phyloP scores from a whole-genome alignment of 345 rosid species.

The Mangifera indica region DNA sequence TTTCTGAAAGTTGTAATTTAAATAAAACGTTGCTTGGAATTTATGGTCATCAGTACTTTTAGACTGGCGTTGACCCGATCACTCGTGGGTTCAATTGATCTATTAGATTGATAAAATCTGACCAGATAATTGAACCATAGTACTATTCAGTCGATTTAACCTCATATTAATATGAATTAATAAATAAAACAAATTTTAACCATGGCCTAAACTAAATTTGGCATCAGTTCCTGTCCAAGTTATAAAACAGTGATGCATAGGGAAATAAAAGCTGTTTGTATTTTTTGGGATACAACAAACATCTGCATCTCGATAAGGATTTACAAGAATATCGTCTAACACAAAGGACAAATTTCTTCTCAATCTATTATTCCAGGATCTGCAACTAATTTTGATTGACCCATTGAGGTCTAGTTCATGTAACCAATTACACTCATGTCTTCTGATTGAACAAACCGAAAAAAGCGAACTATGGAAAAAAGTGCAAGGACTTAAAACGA shows the following conservation, averaged over 20 bases:
- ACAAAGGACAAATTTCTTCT: slow-evolving; percentile 7
- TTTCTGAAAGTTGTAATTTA: neutral
- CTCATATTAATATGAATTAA: no score
- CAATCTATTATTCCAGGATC: slow-evolving; percentile 18
- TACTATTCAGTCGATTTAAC: no score
- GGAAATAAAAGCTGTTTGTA: neutral
- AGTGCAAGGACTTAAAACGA: neutral
- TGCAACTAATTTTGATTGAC: neutral
- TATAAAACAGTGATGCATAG: no score
- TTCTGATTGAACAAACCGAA: neutral
- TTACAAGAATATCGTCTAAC: neutral
- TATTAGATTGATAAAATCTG: no score
- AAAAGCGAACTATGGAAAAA: slow-evolving; percentile 8
- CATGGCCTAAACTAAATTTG: no score
- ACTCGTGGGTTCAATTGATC: no score
- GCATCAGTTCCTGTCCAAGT: no score
- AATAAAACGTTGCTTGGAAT: neutral
- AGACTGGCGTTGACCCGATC: no score
- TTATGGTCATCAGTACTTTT: no score
- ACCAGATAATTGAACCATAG: no score
- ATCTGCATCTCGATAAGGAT: neutral
- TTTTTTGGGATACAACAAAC: neutral
- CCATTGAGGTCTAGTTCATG: neutral
- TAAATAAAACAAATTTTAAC: no score
- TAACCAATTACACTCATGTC: neutral